Conservation (phyloP, 495 filamentous ascomycete species). For the Penicillium angulare region DNA sequence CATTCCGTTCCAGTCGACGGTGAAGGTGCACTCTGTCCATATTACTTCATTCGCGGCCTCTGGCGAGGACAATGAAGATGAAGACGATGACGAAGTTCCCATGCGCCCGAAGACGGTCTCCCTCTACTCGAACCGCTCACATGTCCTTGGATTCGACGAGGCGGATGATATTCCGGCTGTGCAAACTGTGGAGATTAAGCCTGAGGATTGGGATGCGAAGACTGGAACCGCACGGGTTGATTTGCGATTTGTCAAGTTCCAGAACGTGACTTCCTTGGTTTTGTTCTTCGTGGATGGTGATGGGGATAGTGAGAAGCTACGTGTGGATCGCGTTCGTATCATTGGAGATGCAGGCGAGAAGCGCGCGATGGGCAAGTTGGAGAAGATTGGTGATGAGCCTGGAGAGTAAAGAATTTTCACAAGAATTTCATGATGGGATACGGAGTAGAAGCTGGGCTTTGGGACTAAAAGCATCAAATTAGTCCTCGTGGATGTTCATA, state of each 20-base stretch:
- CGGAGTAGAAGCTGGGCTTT: neutral
- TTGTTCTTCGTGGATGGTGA: slow-evolving; percentile 90
- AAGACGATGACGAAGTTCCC: slow-evolving; percentile 69
- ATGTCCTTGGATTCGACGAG: slow-evolving; percentile 93
- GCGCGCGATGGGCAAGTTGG: slow-evolving; percentile 86
- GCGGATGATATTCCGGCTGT: slow-evolving; percentile 79
- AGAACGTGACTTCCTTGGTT: slow-evolving; percentile 82
- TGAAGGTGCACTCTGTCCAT: slow-evolving; percentile 90
- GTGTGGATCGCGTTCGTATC: slow-evolving; percentile 79
- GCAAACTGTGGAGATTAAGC: slow-evolving; percentile 69
- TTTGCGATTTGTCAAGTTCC: slow-evolving; percentile 95
- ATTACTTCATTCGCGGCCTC: slow-evolving; percentile 76
- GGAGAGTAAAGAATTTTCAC: slow-evolving; percentile 57
- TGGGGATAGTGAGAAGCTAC: slow-evolving; percentile 78
- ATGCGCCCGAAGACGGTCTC: slow-evolving; percentile 84
- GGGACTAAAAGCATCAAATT: neutral
- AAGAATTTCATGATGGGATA: too few species aligned
- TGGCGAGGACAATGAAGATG: slow-evolving; percentile 31
- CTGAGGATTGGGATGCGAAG: slow-evolving; percentile 77
- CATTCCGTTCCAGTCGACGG: slow-evolving; percentile 80
- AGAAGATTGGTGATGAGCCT: slow-evolving; percentile 85
- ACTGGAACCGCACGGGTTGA: slow-evolving; percentile 82
- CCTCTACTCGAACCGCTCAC: slow-evolving; percentile 80
- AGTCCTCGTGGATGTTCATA: too few species aligned
- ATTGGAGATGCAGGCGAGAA: slow-evolving; percentile 94